A percentile compares a stretch with the other conserved stretches of the same genome.
phyloP scores from a whole-genome alignment of 768 basidiomycete genomes.

The Boletellus emodensis region DNA sequence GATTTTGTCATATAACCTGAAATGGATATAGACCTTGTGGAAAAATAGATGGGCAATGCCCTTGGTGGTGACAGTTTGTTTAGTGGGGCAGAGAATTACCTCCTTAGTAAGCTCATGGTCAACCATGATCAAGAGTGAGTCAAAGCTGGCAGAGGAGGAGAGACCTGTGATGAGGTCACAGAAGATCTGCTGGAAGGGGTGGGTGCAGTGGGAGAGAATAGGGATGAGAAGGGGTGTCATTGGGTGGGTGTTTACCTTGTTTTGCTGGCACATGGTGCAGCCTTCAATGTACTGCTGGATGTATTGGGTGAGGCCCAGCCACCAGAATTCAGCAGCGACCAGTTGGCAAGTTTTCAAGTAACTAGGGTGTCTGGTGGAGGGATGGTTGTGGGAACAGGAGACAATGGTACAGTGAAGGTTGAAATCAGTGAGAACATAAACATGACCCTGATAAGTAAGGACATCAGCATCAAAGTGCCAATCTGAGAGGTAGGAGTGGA shows the following conservation, averaged over 20 bases:
- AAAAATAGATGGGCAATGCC: neutral
- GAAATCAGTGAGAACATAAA: too few species aligned
- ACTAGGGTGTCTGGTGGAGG: too few species aligned
- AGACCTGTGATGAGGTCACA: conserved; percentile 12
- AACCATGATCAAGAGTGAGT: too few species aligned
- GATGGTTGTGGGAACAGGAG: too few species aligned
- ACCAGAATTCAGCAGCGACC: neutral
- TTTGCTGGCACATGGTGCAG: neutral
- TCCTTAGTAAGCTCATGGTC: too few species aligned
- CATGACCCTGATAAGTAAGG: too few species aligned
- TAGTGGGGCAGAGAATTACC: conserved; percentile 10
- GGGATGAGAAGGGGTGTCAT: neutral
- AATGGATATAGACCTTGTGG: neutral
- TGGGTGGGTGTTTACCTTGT: too few species aligned
- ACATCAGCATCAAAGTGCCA: too few species aligned
- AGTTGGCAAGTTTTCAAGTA: neutral
- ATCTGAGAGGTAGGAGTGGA: too few species aligned
- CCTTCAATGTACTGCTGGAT: neutral
- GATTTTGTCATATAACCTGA: neutral
- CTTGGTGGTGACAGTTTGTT: conserved; percentile 7
- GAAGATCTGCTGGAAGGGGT: conserved; percentile 19
- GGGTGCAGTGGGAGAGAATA: neutral
- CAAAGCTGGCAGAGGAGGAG: too few species aligned
- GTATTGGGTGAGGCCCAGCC: neutral
- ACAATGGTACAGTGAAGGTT: too few species aligned